Conservation (phyloP, 129 eudicot species). For the Oenanthe sinensis region DNA sequence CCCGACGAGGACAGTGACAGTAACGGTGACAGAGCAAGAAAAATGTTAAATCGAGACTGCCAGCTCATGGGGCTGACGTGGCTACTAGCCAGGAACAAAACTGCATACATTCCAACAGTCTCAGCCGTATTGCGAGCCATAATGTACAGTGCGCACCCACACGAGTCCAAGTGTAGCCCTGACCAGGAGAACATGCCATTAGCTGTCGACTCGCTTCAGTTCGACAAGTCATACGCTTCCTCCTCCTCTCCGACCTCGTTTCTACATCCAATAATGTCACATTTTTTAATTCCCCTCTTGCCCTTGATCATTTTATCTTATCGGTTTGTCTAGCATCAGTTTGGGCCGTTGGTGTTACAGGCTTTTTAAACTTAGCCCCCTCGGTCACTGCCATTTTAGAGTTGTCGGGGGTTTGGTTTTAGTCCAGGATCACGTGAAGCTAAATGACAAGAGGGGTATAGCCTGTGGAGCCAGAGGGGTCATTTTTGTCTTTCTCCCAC, state of each 20-base stretch:
- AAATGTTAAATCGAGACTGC: conserved; percentile 77
- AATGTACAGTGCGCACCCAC: conserved; percentile 90
- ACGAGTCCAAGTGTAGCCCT: conserved; percentile 70
- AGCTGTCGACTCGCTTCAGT: conserved; percentile 91
- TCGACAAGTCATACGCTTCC: conserved; percentile 45
- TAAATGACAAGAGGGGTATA: conserved; percentile 30
- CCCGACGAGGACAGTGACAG: conserved; percentile 19
- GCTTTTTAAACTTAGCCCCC: conserved; percentile 6
- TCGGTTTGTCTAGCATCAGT: conserved; percentile 30
- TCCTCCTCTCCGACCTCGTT: conserved; percentile 10
- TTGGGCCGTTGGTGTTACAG: conserved; percentile 7
- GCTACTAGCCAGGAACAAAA: conserved; percentile 84
- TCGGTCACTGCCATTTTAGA: conserved; percentile 17
- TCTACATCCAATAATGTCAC: neutral
- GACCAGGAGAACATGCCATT: conserved; percentile 98
- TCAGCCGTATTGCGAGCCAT: conserved; percentile 96
- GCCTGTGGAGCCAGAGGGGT: conserved; percentile 20
- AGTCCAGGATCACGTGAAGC: conserved; percentile 52
- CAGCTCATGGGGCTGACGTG: conserved; percentile 97
- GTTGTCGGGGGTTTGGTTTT: conserved; percentile 12
- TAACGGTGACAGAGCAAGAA: conserved; percentile 42
- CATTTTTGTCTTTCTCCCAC: conserved; percentile 11
- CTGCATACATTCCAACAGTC: conserved; percentile 88
- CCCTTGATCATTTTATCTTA: conserved; percentile 36
- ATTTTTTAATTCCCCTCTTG: conserved; percentile 24